A percentile compares a stretch with the other conserved stretches of the same genome.
Conservation (phyloP, 257 asterid genomes). For the Ballota nigra region DNA sequence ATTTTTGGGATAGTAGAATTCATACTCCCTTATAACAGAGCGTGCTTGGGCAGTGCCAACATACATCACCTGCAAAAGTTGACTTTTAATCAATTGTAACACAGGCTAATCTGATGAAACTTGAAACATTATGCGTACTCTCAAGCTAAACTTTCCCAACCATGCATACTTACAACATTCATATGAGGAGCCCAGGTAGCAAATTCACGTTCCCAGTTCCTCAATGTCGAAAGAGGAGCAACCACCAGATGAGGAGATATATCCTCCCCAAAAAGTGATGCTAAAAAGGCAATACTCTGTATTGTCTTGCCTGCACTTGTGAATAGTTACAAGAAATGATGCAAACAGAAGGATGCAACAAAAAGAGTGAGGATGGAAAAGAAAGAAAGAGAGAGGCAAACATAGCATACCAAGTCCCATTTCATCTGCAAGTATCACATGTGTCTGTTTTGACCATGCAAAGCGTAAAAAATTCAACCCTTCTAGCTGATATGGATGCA, state of each 20-base stretch:
- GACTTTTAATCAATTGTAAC: slow-evolving; percentile 27
- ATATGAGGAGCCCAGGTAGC: slow-evolving; percentile 99
- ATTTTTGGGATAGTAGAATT: slow-evolving; percentile 80
- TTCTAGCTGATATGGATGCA: slow-evolving; percentile 99
- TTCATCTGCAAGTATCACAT: slow-evolving; percentile 99
- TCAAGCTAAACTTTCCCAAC: slow-evolving; percentile 17
- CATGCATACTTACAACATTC: slow-evolving; percentile 83
- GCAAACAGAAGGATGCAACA: slow-evolving; percentile 11
- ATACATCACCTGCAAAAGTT: slow-evolving; percentile 84
- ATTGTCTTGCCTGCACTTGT: slow-evolving; percentile 83
- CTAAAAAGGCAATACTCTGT: slow-evolving; percentile 96
- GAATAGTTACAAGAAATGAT: slow-evolving; percentile 22
- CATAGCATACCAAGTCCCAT: slow-evolving; percentile 95
- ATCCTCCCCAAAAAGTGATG: slow-evolving; percentile 84
- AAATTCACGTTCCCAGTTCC: slow-evolving; percentile 99
- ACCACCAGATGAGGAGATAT: slow-evolving; percentile 83
- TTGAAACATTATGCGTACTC: slow-evolving; percentile 12
- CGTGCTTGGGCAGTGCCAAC: slow-evolving; percentile 87
- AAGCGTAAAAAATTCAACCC: slow-evolving; percentile 96
- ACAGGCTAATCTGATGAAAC: slow-evolving; percentile 14
- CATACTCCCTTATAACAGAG: slow-evolving; percentile 71
- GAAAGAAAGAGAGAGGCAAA: slow-evolving; percentile 18
- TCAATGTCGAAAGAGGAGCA: slow-evolving; percentile 96
- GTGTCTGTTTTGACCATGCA: slow-evolving; percentile 97
- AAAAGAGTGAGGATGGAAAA: not conserved